Percentiles rank a stretch among this genome's conserved stretches.
Evolutionary conservation across 2,329 filamentous ascomycete genomes (phyloP).

Genomic region (Penicillium janthinellum): DNA sequence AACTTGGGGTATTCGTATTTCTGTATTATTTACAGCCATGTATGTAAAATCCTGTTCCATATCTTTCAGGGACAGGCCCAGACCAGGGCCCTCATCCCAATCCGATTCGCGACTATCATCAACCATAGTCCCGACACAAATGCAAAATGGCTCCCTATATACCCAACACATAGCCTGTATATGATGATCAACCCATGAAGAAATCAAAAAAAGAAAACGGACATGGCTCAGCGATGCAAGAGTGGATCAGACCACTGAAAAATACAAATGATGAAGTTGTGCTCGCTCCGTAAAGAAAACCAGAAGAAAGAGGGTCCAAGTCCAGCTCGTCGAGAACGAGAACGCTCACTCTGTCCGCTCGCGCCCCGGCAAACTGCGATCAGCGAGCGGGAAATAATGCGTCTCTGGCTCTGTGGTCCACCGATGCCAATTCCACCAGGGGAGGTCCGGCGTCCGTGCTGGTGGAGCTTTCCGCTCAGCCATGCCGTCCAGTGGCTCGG

Average conservation of each 20-base stretch:
- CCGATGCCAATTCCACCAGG: slow-evolving; percentile 38
- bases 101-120: not conserved
- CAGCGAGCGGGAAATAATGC: slow-evolving; percentile 32
- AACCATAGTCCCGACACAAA: not conserved
- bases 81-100: not conserved
- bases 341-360: slow-evolving; percentile 16
- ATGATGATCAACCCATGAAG: not conserved
- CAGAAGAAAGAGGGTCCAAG: not conserved
- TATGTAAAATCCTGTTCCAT: not conserved
- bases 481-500: slow-evolving; percentile 21
- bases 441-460: slow-evolving; percentile 5
- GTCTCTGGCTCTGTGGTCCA: slow-evolving; percentile 25
- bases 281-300: not conserved
- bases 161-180: not conserved
- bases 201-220: not conserved
- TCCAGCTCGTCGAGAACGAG: slow-evolving; percentile 2
- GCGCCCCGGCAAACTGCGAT: slow-evolving; percentile 19
- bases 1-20: slow-evolving; percentile 15
- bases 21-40: slow-evolving; percentile 1
- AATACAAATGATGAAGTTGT: slow-evolving; percentile 1
- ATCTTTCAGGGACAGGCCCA: not conserved
- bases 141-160: slow-evolving; percentile 4
- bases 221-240: slow-evolving; percentile 8
- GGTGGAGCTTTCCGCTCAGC: slow-evolving; percentile 23
- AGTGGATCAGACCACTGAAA: not conserved